Evolutionary conservation across 768 basidiomycete species (phyloP).

Genomic region (Leccinellum luteum): DNA sequence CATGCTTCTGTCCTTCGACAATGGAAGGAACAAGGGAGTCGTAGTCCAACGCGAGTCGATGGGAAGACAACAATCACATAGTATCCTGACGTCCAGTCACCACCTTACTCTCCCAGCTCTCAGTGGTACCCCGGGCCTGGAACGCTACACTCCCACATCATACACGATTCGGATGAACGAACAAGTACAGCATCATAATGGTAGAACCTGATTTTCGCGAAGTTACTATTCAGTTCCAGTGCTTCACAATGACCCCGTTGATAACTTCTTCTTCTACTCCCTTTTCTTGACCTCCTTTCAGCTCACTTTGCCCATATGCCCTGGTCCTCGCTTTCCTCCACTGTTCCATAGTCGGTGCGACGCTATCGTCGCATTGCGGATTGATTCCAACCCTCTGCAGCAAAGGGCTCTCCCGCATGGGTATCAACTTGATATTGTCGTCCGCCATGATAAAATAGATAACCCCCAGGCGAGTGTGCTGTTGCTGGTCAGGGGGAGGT

Average conservation of each 20-base stretch:
- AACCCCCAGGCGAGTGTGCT: background rate
- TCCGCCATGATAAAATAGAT: background rate
- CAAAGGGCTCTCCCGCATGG: background rate
- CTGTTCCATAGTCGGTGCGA: background rate
- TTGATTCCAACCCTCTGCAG: background rate
- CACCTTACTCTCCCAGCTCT: too few species aligned
- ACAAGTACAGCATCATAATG: too few species aligned
- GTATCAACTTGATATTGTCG: background rate
- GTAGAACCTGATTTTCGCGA: too few species aligned
- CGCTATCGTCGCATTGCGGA: background rate
- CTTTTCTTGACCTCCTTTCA: background rate
- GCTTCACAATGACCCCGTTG: background rate
- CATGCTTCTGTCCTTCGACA: too few species aligned
- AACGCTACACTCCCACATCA: too few species aligned
- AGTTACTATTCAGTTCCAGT: background rate
- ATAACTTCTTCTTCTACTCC: background rate
- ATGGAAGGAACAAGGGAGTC: too few species aligned
- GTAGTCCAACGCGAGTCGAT: too few species aligned
- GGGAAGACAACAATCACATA: too few species aligned
- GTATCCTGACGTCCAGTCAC: too few species aligned
- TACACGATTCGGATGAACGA: too few species aligned
- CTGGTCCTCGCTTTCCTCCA: background rate
- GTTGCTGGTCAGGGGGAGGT: background rate
- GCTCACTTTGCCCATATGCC: background rate
- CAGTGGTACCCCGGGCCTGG: too few species aligned